Percentiles rank a stretch among this genome's conserved stretches.
Evolutionary conservation across 768 basidiomycete genomes (phyloP).

Genomic region (Russula sp.): DNA sequence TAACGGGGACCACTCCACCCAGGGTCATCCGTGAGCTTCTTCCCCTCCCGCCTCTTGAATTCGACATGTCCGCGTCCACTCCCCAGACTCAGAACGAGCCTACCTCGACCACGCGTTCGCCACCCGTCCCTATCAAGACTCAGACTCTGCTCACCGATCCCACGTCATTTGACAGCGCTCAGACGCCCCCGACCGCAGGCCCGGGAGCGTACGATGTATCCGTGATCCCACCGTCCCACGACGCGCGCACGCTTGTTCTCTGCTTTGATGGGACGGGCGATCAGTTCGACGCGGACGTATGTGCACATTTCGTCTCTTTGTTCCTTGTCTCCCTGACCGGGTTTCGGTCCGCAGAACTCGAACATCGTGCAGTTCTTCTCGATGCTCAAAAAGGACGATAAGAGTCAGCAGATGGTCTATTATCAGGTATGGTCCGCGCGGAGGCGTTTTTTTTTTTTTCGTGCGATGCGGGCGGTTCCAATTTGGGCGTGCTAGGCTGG

Average conservation of each 20-base stretch:
- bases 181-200: neutral
- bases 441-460: neutral
- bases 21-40: neutral
- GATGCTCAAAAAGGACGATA: slow-evolving; percentile 61
- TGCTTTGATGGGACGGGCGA: slow-evolving; percentile 66
- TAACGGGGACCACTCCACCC: neutral
- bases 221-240: slow-evolving; percentile 23
- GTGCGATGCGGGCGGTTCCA: neutral
- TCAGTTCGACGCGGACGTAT: slow-evolving; percentile 59
- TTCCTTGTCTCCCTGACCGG: neutral
- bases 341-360: slow-evolving; percentile 44
- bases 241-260: slow-evolving; percentile 48
- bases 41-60: neutral
- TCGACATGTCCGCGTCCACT: neutral
- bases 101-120: neutral
- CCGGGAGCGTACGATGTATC: slow-evolving; percentile 1
- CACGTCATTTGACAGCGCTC: no score
- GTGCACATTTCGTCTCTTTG: slow-evolving; percentile 21
- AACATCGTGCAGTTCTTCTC: slow-evolving; percentile 65
- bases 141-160: neutral
- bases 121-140: neutral
- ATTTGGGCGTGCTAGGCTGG: slow-evolving; percentile 41
- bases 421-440: slow-evolving; percentile 47
- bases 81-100: neutral
- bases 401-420: slow-evolving; percentile 57